These are phyloP conservation scores for Pseudofabraea citricarpa DNA, from an alignment of 2,329 filamentous ascomycete genomes.

Conservation along the genomic window DNA sequence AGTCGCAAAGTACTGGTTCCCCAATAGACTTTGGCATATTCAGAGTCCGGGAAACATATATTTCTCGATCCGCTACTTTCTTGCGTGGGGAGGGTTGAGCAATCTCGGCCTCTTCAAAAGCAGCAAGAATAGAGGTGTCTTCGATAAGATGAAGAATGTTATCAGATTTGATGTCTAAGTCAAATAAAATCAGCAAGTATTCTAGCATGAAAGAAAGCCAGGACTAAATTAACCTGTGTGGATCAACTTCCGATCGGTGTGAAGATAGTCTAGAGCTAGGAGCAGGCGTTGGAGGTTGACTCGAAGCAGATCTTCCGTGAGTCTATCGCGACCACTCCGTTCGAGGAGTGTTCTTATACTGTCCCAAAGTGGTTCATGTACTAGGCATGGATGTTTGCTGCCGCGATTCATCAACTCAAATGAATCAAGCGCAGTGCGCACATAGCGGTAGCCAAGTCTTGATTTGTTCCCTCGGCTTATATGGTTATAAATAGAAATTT, in stretches of 20 bases:
- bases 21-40: conserved; percentile 27
- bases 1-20: conserved; percentile 40
- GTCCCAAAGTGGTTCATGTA: conserved; percentile 38
- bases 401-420: conserved; percentile 31
- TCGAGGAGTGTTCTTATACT: conserved; percentile 33
- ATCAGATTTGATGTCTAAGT: conserved; percentile 38
- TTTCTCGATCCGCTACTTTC: conserved; percentile 30
- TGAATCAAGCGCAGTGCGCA: conserved; percentile 31
- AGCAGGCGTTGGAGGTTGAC: conserved; percentile 35
- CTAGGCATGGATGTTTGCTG: conserved; percentile 29
- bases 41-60: conserved; percentile 38
- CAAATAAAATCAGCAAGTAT: conserved; percentile 9
- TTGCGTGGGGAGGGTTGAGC: conserved; percentile 36
- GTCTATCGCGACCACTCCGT: conserved; percentile 32
- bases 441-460: conserved; percentile 27
- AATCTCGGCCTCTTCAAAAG: conserved; percentile 36
- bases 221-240: conserved; percentile 34
- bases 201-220: conserved; percentile 2
- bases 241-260: conserved; percentile 38
- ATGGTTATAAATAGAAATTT: conserved; percentile 35
- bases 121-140: conserved; percentile 30
- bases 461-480: conserved; percentile 23
- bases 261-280: conserved; percentile 39
- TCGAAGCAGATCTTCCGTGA: conserved; percentile 30
- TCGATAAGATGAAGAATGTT: conserved; percentile 38